Percentiles rank a stretch among this genome's conserved stretches.
phyloP scores from a whole-genome alignment of 2,329 filamentous ascomycete genomes.

The Cytospora leucostoma region DNA sequence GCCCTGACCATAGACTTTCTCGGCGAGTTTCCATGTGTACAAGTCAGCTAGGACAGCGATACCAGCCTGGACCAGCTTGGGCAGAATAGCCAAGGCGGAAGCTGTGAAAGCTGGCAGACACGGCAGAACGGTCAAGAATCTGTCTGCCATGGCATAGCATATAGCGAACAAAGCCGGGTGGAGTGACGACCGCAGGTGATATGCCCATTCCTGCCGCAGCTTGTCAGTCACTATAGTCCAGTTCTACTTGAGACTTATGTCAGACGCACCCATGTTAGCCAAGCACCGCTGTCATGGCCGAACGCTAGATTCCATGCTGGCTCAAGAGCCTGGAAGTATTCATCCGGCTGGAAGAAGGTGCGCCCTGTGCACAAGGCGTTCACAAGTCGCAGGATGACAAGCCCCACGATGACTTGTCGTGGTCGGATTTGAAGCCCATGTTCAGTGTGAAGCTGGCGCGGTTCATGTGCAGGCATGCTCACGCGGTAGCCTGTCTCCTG shows the following conservation, averaged over 20 bases:
- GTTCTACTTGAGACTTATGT: background rate
- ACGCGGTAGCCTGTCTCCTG: conserved; percentile 7
- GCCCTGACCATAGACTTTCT: conserved; percentile 67
- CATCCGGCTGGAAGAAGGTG: conserved; percentile 98
- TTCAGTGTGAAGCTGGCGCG: conserved; percentile 24
- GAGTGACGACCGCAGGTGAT: conserved; percentile 83
- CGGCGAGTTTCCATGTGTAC: conserved; percentile 83
- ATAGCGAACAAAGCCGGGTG: conserved; percentile 86
- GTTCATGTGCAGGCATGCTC: conserved; percentile 22
- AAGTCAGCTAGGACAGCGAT: conserved; percentile 80
- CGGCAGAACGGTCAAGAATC: conserved; percentile 55
- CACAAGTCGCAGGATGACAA: conserved; percentile 71
- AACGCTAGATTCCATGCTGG: conserved; percentile 91
- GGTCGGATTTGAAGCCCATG: conserved; percentile 25
- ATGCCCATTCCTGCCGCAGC: conserved; percentile 79
- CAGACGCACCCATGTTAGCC: conserved; percentile 86
- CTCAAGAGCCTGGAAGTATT: conserved; percentile 94
- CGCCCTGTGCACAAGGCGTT: conserved; percentile 72
- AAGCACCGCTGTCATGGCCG: conserved; percentile 74
- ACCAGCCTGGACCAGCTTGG: conserved; percentile 73
- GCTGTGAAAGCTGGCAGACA: conserved; percentile 59
- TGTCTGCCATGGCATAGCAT: conserved; percentile 66
- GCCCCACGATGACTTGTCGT: conserved; percentile 39
- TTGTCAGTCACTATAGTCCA: conserved; percentile 24
- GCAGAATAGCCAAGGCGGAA: conserved; percentile 69